These are phyloP conservation scores for Globisporangium apiculatum DNA, from an alignment of 352 stramenopile species.

Conservation along the genomic window DNA sequence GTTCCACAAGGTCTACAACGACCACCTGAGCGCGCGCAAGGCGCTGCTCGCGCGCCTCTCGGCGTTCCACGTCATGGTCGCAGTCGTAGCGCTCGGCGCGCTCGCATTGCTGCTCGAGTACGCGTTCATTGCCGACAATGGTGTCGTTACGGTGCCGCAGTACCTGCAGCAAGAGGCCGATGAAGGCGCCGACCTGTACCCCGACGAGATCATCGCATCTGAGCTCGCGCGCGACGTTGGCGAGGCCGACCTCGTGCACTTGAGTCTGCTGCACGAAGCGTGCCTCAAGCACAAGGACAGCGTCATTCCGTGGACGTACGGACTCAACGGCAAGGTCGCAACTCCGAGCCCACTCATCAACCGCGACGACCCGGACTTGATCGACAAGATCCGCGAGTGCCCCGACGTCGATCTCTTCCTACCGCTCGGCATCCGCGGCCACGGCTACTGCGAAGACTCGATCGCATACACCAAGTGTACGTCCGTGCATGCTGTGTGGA, in stretches of 20 bases:
- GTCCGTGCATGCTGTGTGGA: slow-evolving; percentile 43
- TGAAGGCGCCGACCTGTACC: slow-evolving; percentile 35
- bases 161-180: slow-evolving; percentile 15
- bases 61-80: slow-evolving; percentile 6
- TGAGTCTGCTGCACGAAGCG: slow-evolving; percentile 42
- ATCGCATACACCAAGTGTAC: slow-evolving; percentile 56
- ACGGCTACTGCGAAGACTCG: slow-evolving; percentile 60
- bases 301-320: slow-evolving; percentile 32
- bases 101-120: slow-evolving; percentile 11
- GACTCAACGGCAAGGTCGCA: slow-evolving; percentile 9
- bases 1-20: slow-evolving; percentile 12
- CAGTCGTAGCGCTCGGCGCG: slow-evolving; percentile 9
- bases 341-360: slow-evolving; percentile 20
- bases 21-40: slow-evolving; percentile 2
- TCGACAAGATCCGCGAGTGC: slow-evolving; percentile 46
- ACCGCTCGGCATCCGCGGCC: slow-evolving; percentile 25
- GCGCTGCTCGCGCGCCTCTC: slow-evolving; percentile 7
- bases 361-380: slow-evolving; percentile 22
- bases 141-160: slow-evolving; percentile 1
- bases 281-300: slow-evolving; percentile 35
- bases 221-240: slow-evolving; percentile 24
- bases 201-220: slow-evolving; percentile 31
- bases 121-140: slow-evolving; percentile 3
- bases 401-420: slow-evolving; percentile 65
- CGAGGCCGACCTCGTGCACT: slow-evolving; percentile 32